Base-by-base conservation (phyloP, 2,329 filamentous ascomycete genomes). In the Penicillium sp. region DNA sequence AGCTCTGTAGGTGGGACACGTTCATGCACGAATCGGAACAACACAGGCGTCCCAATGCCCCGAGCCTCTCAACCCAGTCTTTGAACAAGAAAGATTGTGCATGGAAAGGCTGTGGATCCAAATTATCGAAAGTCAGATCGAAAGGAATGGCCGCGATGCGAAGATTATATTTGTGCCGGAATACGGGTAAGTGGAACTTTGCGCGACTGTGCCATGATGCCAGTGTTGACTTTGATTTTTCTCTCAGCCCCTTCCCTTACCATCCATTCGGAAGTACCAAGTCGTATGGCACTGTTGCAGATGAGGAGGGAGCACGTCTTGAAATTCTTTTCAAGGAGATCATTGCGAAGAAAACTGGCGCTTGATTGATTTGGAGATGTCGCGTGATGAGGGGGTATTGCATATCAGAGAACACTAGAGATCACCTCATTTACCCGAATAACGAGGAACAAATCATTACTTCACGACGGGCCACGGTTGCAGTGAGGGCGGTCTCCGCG, bases 31-130 rank as follows among this genome's bases (percentile, higher is more conserved):
- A 21, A 71, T 70, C 15, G 68, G 70, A 13, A 73, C 69, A 8
- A 71, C 69, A 2, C 69, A 73, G 24, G 64, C 69, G 0, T 72
- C 70, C 0, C 70, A 73, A 39, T 72, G 69, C 21, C 68, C 69
- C 1, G 68, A 73, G 3, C 70, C 70, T 2, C 59, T 63, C 1
- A 61, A 70, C 26, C 61, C 63, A 0, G 49, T 57, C 17, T 73
- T 69, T 24, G 51, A 55, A 4, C 43, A 60, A 1, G 69, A 73
- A 43, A 54, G 64, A 27, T 46, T 53, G 1, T 72, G 68, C 46
- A 71, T 73, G 27, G 69, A 73, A 18, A 62, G 58, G 4, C 37
- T 60, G 5, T 65, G 61, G 62, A 46, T 41, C 1, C 37, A 55
- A 2, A 49, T 62, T 18, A 48, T 65, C 3, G 41, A 51, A 13